Base-by-base conservation (phyloP, 352 stramenopile species). In the Peronospora destructor region DNA sequence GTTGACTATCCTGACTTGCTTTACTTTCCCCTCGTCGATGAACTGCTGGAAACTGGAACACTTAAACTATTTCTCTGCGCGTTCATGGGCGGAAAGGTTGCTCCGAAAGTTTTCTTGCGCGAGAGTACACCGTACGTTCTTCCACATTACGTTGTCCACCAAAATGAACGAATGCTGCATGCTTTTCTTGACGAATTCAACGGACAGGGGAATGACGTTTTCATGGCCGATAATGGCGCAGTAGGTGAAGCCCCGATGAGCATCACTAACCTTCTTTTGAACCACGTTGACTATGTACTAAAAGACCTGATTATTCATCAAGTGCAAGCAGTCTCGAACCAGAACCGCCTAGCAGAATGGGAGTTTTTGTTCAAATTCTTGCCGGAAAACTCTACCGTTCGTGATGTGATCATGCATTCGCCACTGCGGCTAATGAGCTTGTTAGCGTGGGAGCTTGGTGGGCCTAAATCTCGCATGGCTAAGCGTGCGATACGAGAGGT, bases 341-440 rank as follows among this genome's bases (percentile, higher is more conserved):
- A 72, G 9, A 75, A 75, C 17, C 61, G 68, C 7, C 17, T 84
- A 4, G 70, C 66, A 14, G 73, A 84, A 55, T 86, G 69, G 73
- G 76, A 85, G 28, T 89, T 89, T 52, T 54, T 89, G 36, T 71
- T 87, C 38, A 73, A 75, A 43, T 84, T 83, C 26, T 52, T 87
- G 28, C 73, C 71, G 10, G 68, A 84, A 41, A 81, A 87, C 34
- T 64, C 56, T 17, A 84, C 68, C 7, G 61, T 82, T 21, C 61
- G 64, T 36, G 78, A 89, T 58, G 59, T 85, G 14, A 76, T 89
- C 40, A 68, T 48, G 1, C 65, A 79, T 32, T 71, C 68, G 8
- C 53, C 76, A 1, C 25, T 87, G 29, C 71, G 70, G 37, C 39
- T 89, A 36, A 59, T 85, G 37, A 85, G 82, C 28, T 54, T 79